A percentile compares a stretch with the other conserved stretches of the same genome.
Evolutionary conservation across 768 basidiomycete genomes (phyloP).

Genomic region (Trametes cingulata): DNA sequence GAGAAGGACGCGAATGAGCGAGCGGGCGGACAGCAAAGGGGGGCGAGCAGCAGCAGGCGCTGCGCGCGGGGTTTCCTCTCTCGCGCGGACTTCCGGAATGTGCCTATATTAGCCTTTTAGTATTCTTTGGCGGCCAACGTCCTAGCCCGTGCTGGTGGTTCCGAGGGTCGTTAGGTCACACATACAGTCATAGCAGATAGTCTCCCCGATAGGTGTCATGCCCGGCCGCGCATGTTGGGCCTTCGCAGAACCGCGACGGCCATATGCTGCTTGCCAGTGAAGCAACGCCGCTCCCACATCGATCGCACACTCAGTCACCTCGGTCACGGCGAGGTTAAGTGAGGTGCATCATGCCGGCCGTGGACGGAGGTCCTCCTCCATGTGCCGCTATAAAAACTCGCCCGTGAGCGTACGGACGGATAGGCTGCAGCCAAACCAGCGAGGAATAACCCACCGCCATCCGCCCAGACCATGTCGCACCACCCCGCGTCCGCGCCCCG

Average conservation of each 20-base stretch:
- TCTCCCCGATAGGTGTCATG: conserved; percentile 4
- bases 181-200: not conserved
- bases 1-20: not conserved
- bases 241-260: conserved; percentile 4
- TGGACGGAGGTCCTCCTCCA: not conserved
- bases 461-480: not conserved
- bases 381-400: conserved; percentile 12
- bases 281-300: conserved; percentile 13
- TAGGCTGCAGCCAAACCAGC: not conserved
- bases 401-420: not conserved
- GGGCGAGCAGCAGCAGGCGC: not conserved
- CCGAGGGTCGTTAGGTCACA: not conserved
- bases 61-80: not conserved
- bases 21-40: not conserved
- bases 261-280: conserved; percentile 12
- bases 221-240: not conserved
- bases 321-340: conserved; percentile 7
- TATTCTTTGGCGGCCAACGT: not conserved
- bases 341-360: conserved; percentile 8
- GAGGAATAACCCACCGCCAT: not conserved
- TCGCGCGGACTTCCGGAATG: conserved; percentile 6
- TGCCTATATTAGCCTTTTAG: conserved; percentile 21
- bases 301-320: conserved; percentile 7
- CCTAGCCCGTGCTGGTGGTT: not conserved
- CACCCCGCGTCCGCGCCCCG: not conserved